These are phyloP conservation scores for Diaporthe citri DNA, from an alignment of 2,329 filamentous ascomycete species.

Conservation along the genomic window DNA sequence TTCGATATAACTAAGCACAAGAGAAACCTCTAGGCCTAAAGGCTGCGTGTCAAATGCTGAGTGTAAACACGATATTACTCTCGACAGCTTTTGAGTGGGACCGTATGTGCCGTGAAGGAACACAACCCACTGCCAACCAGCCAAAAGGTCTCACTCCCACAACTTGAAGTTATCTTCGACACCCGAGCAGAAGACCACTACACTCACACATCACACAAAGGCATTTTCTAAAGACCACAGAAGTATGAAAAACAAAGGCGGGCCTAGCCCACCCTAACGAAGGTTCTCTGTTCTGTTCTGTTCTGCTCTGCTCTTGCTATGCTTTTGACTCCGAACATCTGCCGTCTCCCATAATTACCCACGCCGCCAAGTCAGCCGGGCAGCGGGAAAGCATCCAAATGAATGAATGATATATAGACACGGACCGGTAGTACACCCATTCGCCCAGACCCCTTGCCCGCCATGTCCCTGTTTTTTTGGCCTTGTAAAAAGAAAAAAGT, in stretches of 20 bases:
- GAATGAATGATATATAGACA: constrained; percentile 38
- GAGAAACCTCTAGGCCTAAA: background rate
- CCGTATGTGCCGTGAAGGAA: background rate
- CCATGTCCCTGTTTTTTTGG: constrained; percentile 18
- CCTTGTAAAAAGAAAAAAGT: background rate
- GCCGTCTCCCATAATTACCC: constrained; percentile 16
- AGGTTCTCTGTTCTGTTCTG: constrained; percentile 9
- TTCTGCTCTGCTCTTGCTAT: constrained; percentile 28
- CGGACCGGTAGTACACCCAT: constrained; percentile 27
- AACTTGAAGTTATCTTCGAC: accelerated
- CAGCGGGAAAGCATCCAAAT: constrained; percentile 3
- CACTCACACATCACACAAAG: background rate
- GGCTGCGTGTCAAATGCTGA: background rate
- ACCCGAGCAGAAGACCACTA: background rate
- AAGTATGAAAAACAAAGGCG: background rate
- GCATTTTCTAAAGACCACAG: background rate
- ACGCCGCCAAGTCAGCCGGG: constrained; percentile 2
- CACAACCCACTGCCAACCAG: background rate
- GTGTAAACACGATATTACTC: background rate
- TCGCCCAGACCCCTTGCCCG: constrained; percentile 12
- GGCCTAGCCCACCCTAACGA: background rate
- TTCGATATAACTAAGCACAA: too few relatives aligned
- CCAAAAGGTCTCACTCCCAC: background rate
- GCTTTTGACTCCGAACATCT: constrained; percentile 3
- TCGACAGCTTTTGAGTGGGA: background rate